Base-by-base conservation (phyloP, 768 basidiomycete species). In the Gloeophyllum trabeum region DNA sequence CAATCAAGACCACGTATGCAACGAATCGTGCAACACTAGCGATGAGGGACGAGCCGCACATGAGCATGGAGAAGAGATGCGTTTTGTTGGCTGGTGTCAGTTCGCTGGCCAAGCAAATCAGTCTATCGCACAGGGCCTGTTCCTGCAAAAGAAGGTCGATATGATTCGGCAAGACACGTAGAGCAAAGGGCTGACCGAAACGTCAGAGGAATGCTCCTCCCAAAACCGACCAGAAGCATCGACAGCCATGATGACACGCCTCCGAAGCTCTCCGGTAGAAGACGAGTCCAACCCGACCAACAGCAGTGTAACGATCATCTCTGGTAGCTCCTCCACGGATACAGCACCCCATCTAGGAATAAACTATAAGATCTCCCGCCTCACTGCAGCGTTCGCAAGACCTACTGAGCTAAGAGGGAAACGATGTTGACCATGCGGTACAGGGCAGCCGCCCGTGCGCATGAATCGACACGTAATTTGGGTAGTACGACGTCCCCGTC, bases 21-120 rank as follows among this genome's bases (percentile, higher is more conserved):
- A 82, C 55, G 56, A 67, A 71, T 39, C 73, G 69, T 14, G 77
- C 75, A 36, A 87, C 71, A 12, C 73, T 71, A 39, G 63, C 62
- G 26, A 71, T 64, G 18, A 65, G 66, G 7, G 65, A 64, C 22
- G 71, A 67, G 10, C 75, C 75, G 40, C 62, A 62, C 5, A 67
- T 65, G 18, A 87, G 61, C 39, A 77, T 59, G 3, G 68, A 66
- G 14, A 81, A 39, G 4, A 79, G 48, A 36, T 61, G 61, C 2
- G 67, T 63, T 52, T 77, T 74, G 48, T 78, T 76, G 39, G 63
- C 47, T 6, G 75, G 65, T 6, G 63, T 56, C 38, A 78, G 57
- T 10, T 54, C 52, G 13, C 47, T 57, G 5, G 67, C 53, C 43
- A 71, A 66, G 13, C 52, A 43, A 4, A 77, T 47, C 4, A 79